Conservation (phyloP, 805 yeast species). For the Clavispora carvajalis region DNA sequence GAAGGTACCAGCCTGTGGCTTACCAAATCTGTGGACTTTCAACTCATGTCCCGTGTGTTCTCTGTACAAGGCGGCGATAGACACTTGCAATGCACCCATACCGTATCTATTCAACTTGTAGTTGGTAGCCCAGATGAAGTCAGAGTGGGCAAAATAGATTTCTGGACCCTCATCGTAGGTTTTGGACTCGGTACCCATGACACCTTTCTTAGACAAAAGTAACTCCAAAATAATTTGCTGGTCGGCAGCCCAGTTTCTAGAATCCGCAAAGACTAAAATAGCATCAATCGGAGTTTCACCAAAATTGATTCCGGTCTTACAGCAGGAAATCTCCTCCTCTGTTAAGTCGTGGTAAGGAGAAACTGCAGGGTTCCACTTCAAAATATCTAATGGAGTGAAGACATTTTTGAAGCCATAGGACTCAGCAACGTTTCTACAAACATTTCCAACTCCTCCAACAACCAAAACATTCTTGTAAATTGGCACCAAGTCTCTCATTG, state of each 20-base stretch:
- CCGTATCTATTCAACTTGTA: slow-evolving; percentile 80
- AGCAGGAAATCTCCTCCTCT: slow-evolving; percentile 58
- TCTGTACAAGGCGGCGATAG: slow-evolving; percentile 77
- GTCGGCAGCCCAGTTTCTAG: slow-evolving; percentile 90
- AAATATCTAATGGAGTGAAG: slow-evolving; percentile 73
- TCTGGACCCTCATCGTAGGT: slow-evolving; percentile 75
- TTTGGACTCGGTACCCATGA: slow-evolving; percentile 74
- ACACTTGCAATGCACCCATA: slow-evolving; percentile 90
- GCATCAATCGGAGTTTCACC: slow-evolving; percentile 67
- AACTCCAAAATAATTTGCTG: slow-evolving; percentile 84
- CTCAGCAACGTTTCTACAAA: slow-evolving; percentile 77
- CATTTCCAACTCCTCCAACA: slow-evolving; percentile 85
- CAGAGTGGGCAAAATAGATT: slow-evolving; percentile 85
- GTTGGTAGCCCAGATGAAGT: slow-evolving; percentile 90
- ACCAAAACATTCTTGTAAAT: slow-evolving; percentile 70
- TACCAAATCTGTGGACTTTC: slow-evolving; percentile 79
- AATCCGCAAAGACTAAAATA: slow-evolving; percentile 84
- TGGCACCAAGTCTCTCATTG: slow-evolving; percentile 77
- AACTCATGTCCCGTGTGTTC: slow-evolving; percentile 82
- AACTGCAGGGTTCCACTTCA: slow-evolving; percentile 84
- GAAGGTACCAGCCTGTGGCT: slow-evolving; percentile 86
- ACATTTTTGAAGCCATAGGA: slow-evolving; percentile 81
- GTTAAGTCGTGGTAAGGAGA: slow-evolving; percentile 77
- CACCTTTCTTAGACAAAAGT: slow-evolving; percentile 69
- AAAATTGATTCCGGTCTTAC: slow-evolving; percentile 54